phyloP scores from a whole-genome alignment of 768 basidiomycete species.

The Mycena belliarum region DNA sequence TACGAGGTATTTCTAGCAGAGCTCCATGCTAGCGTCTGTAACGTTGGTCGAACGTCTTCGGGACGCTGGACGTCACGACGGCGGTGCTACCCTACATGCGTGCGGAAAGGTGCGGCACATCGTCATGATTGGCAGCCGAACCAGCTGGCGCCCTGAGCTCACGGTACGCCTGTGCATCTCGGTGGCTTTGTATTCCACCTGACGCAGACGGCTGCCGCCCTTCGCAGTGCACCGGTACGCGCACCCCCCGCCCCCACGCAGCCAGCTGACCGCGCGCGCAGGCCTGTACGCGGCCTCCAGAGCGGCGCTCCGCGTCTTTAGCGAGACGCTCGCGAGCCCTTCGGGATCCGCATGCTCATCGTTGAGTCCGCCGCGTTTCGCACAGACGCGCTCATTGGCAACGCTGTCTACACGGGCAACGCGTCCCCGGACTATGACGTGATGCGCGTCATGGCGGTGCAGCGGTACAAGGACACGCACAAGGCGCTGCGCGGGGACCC shows the following conservation, averaged over 20 bases:
- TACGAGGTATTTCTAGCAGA: background rate
- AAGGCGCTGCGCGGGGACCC: conserved; percentile 29
- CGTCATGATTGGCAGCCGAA: conserved; percentile 42
- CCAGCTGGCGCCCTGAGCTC: conserved; percentile 36
- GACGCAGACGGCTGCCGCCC: no score
- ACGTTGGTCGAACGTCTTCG: conserved; percentile 39
- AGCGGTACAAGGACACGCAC: conserved; percentile 16
- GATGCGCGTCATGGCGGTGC: conserved; percentile 21
- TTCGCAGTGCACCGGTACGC: no score
- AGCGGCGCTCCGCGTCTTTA: conserved; percentile 39
- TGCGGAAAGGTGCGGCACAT: conserved; percentile 34
- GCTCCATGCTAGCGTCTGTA: no score
- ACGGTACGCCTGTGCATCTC: no score
- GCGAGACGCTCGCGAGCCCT: conserved; percentile 41
- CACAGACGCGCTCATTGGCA: conserved; percentile 32
- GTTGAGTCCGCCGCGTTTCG: conserved; percentile 44
- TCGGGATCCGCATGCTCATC: conserved; percentile 40
- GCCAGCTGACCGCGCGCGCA: no score
- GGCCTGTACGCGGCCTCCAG: conserved; percentile 39
- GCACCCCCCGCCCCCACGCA: no score
- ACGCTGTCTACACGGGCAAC: conserved; percentile 27
- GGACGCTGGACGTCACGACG: conserved; percentile 44
- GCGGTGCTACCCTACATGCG: conserved; percentile 44
- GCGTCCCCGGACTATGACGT: conserved; percentile 37
- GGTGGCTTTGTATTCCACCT: no score